These are phyloP conservation scores for Cercospora sp. DNA, from an alignment of 2,329 filamentous ascomycete genomes.

Conservation along the genomic window DNA sequence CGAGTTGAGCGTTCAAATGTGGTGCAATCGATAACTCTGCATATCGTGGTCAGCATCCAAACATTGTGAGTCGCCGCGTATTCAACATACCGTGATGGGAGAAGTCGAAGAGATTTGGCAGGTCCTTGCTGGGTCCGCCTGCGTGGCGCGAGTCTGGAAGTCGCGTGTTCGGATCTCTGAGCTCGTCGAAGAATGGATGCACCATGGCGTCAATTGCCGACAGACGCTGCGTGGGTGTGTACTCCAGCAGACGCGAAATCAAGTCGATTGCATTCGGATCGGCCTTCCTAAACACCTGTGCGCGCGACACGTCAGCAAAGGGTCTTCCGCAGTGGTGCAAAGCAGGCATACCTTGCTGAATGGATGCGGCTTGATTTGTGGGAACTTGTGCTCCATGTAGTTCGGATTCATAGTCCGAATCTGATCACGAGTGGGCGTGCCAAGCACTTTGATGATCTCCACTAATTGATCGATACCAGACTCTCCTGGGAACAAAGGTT, in stretches of 20 bases:
- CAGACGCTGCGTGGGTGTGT: constrained; percentile 93
- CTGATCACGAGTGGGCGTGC: constrained; percentile 94
- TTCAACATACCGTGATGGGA: constrained; percentile 73
- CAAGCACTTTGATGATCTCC: constrained; percentile 98
- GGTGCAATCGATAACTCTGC: constrained; percentile 95
- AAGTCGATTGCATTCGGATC: constrained; percentile 90
- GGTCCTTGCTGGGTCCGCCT: constrained; percentile 73
- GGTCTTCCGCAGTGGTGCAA: not conserved
- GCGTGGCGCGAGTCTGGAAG: constrained; percentile 92
- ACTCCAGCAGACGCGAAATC: constrained; percentile 90
- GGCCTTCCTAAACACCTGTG: constrained; percentile 89
- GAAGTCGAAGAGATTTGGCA: constrained; percentile 91
- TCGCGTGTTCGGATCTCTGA: constrained; percentile 85
- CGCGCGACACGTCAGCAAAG: constrained; percentile 17
- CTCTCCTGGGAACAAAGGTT: constrained; percentile 95
- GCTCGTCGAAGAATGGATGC: constrained; percentile 97
- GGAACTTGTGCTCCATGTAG: constrained; percentile 99
- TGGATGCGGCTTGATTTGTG: constrained; percentile 98
- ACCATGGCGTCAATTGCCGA: constrained; percentile 96
- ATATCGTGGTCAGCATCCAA: constrained; percentile 15
- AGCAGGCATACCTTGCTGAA: constrained; percentile 75
- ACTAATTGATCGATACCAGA: constrained; percentile 98
- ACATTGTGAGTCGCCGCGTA: not conserved
- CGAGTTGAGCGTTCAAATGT: constrained; percentile 80
- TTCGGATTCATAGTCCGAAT: constrained; percentile 99